Evolutionary conservation across 495 filamentous ascomycete species (phyloP).

Genomic region (Saxophila tyrrhenica): DNA sequence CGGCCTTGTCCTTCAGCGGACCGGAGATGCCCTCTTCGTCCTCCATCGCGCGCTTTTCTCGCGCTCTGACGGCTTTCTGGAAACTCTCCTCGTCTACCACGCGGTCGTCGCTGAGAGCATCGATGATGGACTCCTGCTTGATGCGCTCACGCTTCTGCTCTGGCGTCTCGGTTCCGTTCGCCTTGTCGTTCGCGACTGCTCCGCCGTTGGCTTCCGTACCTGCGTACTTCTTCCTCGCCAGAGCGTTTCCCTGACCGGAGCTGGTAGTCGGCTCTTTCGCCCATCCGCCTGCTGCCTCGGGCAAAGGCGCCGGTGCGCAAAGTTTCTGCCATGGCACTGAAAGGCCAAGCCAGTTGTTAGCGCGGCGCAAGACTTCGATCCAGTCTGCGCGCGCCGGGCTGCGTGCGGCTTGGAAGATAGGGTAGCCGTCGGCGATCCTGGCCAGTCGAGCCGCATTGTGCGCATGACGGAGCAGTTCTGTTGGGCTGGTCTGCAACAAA

Average conservation of each 20-base stretch:
- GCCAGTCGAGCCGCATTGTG: conserved; percentile 66
- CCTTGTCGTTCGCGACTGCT: not conserved
- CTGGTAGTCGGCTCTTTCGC: no score
- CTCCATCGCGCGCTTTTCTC: conserved; percentile 43
- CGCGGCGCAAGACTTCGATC: conserved; percentile 58
- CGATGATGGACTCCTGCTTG: conserved; percentile 52
- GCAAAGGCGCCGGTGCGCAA: conserved; percentile 56
- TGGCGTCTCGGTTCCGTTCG: conserved; percentile 37
- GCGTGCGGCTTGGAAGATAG: conserved; percentile 62
- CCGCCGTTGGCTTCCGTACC: conserved; percentile 5
- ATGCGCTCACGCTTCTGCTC: conserved; percentile 44
- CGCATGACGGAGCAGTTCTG: conserved; percentile 62
- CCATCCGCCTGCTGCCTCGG: conserved; percentile 27
- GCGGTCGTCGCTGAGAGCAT: conserved; percentile 52
- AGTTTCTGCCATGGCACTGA: conserved; percentile 54
- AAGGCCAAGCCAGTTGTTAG: conserved; percentile 55
- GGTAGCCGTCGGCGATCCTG: conserved; percentile 65
- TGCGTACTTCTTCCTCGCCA: conserved; percentile 1
- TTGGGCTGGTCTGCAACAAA: conserved; percentile 60
- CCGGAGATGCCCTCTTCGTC: conserved; percentile 30
- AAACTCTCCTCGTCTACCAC: conserved; percentile 54
- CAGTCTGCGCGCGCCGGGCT: conserved; percentile 65
- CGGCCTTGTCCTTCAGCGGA: conserved; percentile 10
- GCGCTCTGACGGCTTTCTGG: conserved; percentile 46
- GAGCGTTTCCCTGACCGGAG: not conserved